phyloP scores from a whole-genome alignment of 352 stramenopile species.

The Aphanomyces stellatus region DNA sequence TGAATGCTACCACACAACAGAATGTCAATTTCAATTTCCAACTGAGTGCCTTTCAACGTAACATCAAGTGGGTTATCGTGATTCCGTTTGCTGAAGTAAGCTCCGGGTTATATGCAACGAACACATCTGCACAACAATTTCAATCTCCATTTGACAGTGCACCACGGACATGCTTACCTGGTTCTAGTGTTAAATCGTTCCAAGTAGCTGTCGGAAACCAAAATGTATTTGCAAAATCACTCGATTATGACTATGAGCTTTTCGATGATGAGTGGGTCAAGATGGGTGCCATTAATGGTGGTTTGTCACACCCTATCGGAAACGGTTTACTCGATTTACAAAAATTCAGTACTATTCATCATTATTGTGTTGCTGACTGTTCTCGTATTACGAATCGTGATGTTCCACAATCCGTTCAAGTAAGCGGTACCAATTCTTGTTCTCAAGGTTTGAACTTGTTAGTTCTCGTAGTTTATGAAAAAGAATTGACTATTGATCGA shows the following conservation, averaged over 20 bases:
- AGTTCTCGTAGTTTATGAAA: background rate
- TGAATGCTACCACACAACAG: conserved; percentile 16
- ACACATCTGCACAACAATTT: conserved; percentile 17
- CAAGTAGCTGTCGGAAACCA: conserved; percentile 25
- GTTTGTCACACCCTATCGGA: conserved; percentile 21
- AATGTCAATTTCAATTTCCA: conserved; percentile 23
- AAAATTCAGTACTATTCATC: conserved; percentile 18
- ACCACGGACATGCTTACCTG: conserved; percentile 25
- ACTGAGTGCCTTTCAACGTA: conserved; percentile 18
- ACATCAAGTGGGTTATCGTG: conserved; percentile 23
- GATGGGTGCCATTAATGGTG: conserved; percentile 23
- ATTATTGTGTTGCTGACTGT: conserved; percentile 22
- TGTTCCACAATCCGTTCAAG: background rate
- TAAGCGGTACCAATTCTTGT: background rate
- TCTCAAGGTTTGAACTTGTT: conserved; percentile 13
- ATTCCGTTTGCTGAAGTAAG: conserved; percentile 23
- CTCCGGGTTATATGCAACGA: background rate
- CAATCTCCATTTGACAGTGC: conserved; percentile 22
- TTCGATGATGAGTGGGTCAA: conserved; percentile 24
- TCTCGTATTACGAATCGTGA: conserved; percentile 6
- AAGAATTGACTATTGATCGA: conserved; percentile 13
- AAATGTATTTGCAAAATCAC: conserved; percentile 25
- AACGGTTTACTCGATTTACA: conserved; percentile 24
- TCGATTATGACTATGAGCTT: conserved; percentile 22
- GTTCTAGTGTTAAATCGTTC: conserved; percentile 17